A percentile compares a stretch with the other conserved stretches of the same genome.
Conservation (phyloP, 1,284 basidiomycete species). For the Heliocybe sulcata region DNA sequence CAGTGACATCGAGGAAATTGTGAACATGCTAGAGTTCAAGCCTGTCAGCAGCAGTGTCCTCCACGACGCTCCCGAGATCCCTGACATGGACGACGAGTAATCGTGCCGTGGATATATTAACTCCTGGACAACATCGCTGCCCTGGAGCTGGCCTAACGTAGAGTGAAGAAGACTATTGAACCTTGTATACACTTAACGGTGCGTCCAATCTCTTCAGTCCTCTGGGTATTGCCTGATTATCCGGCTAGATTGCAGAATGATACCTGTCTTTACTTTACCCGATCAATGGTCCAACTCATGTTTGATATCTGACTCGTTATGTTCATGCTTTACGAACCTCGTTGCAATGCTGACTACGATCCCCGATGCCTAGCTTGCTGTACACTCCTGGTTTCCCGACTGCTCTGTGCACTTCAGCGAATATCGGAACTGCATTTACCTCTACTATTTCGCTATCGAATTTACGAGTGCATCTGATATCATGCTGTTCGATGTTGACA, state of each 20-base stretch:
- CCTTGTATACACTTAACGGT: not conserved
- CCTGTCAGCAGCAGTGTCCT: conserved; percentile 23
- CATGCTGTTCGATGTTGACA: not conserved
- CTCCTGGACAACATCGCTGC: not conserved
- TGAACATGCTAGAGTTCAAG: conserved; percentile 50
- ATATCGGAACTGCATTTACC: not conserved
- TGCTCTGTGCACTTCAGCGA: not conserved
- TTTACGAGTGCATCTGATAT: not conserved
- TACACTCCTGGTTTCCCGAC: not conserved
- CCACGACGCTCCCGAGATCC: conserved; percentile 14
- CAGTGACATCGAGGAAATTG: conserved; percentile 52
- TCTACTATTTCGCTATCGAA: not conserved
- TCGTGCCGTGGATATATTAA: conserved; percentile 25
- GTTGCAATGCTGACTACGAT: not conserved
- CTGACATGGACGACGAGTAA: conserved; percentile 20
- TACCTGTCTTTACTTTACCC: not conserved
- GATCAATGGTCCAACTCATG: not conserved
- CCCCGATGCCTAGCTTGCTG: not conserved
- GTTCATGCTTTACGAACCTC: not conserved
- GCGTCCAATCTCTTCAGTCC: not conserved
- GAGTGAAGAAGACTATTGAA: not conserved
- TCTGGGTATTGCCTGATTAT: not conserved
- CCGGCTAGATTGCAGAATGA: not conserved
- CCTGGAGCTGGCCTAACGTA: not conserved
- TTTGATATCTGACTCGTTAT: not conserved